Conservation (phyloP, 306 rosid species). For the Quercus variabilis region DNA sequence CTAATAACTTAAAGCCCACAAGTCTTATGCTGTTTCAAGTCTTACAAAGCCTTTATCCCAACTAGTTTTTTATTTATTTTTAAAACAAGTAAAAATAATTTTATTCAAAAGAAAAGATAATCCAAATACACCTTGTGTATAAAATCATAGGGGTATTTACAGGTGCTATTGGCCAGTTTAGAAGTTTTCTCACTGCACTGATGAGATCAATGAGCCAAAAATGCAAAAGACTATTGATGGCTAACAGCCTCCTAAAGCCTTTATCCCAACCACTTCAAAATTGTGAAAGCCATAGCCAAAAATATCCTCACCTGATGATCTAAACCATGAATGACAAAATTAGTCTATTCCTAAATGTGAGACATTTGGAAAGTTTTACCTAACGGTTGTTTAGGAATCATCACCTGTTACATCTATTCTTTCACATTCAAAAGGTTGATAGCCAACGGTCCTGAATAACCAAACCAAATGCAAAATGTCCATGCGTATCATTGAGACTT, state of each 20-base stretch:
- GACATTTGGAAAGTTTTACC: background rate
- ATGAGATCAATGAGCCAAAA: no score
- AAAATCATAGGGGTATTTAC: no score
- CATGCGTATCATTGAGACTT: background rate
- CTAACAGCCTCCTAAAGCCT: background rate
- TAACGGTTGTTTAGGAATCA: background rate
- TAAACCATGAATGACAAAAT: background rate
- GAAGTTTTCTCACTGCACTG: no score
- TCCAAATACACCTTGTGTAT: no score
- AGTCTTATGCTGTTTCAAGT: constrained; percentile 12
- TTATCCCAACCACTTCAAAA: background rate
- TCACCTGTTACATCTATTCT: background rate
- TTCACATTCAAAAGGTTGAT: background rate
- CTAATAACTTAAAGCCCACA: constrained; percentile 10
- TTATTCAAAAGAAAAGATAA: no score
- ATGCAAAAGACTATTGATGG: no score
- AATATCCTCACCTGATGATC: background rate
- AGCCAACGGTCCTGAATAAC: background rate
- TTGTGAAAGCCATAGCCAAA: background rate
- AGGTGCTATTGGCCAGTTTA: no score
- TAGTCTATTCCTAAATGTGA: background rate
- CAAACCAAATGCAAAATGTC: background rate
- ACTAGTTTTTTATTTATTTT: no score
- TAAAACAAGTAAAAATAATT: no score
- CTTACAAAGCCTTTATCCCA: background rate